A percentile compares a stretch with the other conserved stretches of the same genome.
Conservation (phyloP, 805 yeast genomes). For the Metschnikowia kofuensis region DNA sequence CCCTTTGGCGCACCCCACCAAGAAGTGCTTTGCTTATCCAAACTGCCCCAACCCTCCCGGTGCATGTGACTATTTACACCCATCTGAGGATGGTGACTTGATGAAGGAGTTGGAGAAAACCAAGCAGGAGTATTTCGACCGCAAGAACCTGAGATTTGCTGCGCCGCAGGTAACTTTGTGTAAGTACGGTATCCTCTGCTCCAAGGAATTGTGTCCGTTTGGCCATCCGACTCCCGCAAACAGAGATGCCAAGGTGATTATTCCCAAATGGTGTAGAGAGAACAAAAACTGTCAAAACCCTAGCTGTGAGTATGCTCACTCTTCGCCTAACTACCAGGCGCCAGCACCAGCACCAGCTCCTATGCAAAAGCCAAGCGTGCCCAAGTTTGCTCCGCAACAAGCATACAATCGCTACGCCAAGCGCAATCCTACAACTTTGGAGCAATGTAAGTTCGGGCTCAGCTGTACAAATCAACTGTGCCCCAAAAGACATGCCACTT, state of each 20-base stretch:
- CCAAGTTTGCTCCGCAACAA: slow-evolving; percentile 3
- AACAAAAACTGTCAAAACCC: slow-evolving; percentile 63
- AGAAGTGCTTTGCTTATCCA: slow-evolving; percentile 69
- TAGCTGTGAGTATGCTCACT: slow-evolving; percentile 73
- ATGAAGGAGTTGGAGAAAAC: slow-evolving; percentile 66
- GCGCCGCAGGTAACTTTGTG: slow-evolving; percentile 49
- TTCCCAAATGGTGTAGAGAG: slow-evolving; percentile 72
- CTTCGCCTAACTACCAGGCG: slow-evolving; percentile 58
- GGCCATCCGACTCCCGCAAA: slow-evolving; percentile 92
- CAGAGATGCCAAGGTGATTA: slow-evolving; percentile 64
- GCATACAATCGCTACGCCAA: slow-evolving; percentile 4
- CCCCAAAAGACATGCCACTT: slow-evolving; percentile 79
- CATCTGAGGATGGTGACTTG: slow-evolving; percentile 76
- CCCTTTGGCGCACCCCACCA: slow-evolving; percentile 76
- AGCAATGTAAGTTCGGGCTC: slow-evolving; percentile 78
- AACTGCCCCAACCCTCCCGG: slow-evolving; percentile 78
- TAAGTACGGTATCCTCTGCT: slow-evolving; percentile 72
- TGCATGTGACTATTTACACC: slow-evolving; percentile 79
- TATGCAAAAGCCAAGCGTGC: slow-evolving; percentile 10
- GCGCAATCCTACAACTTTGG: slow-evolving; percentile 52
- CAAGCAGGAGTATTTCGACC: slow-evolving; percentile 47
- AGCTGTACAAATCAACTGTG: slow-evolving; percentile 77
- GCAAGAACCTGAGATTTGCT: slow-evolving; percentile 26
- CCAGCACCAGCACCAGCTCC: slow-evolving; percentile 20
- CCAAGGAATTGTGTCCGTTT: slow-evolving; percentile 77